A percentile compares a stretch with the other conserved stretches of the same genome.
These are phyloP conservation scores for Takashimella koratensis DNA, from an alignment of 1,284 basidiomycete genomes.

Conservation along the genomic window DNA sequence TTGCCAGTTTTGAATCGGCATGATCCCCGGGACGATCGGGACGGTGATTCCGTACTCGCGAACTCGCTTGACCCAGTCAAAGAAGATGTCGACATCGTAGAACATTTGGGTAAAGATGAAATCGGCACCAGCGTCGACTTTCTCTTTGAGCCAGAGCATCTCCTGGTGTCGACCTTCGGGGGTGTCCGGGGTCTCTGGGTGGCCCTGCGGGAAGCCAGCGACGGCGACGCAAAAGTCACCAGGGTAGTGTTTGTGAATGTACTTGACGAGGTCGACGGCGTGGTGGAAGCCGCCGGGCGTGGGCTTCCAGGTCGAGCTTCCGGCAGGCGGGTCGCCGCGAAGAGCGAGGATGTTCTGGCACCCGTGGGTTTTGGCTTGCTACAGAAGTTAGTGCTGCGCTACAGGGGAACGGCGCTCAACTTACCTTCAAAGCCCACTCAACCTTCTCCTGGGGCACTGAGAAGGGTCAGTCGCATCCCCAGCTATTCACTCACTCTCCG, in stretches of 20 bases:
- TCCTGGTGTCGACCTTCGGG: constrained; percentile 56
- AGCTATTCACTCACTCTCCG: constrained; percentile 71
- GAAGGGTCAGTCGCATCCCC: not conserved
- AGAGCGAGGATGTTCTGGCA: constrained; percentile 94
- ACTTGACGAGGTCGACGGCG: constrained; percentile 82
- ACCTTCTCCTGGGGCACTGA: constrained; percentile 84
- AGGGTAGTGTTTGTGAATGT: constrained; percentile 74
- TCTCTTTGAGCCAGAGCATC: constrained; percentile 79
- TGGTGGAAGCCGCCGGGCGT: constrained; percentile 83
- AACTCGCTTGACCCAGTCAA: constrained; percentile 78
- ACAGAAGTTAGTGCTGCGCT: constrained; percentile 14
- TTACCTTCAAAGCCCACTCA: constrained; percentile 76
- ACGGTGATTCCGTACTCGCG: constrained; percentile 82
- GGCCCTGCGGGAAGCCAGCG: constrained; percentile 78
- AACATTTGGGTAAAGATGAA: constrained; percentile 97
- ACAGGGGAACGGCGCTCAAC: constrained; percentile 36
- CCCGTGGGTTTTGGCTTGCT: constrained; percentile 88
- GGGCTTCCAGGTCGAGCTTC: constrained; percentile 85
- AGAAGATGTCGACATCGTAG: constrained; percentile 85
- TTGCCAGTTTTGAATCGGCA: constrained; percentile 97
- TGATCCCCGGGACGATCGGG: constrained; percentile 88
- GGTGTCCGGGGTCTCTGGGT: constrained; percentile 59
- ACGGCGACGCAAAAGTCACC: constrained; percentile 94
- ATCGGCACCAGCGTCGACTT: constrained; percentile 91
- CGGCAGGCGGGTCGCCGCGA: constrained; percentile 85